Evolutionary conservation across 176 grass and related monocot species (phyloP), one percentile per base, ranked within the genome.

Genomic region (Bothriochloa decipiens): DNA sequence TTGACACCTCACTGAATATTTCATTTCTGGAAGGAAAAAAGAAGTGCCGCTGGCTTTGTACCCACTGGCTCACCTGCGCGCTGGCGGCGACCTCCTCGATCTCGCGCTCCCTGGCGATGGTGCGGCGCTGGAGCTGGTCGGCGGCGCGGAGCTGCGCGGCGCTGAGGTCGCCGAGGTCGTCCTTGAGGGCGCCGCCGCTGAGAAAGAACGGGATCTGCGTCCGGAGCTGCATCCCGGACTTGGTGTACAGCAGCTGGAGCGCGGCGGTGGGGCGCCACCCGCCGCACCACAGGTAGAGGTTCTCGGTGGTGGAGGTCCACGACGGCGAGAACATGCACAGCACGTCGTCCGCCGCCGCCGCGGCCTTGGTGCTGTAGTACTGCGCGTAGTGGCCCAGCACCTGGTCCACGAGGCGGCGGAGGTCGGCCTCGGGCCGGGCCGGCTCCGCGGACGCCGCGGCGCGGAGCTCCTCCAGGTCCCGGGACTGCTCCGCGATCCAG

Each of bases 261-360:
- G 92, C 88, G 45, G 88, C 58, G 5, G 82, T 90, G 76, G 94
- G 85, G 74, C 91, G 91, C 94, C 92, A 94, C 0, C 94, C 94
- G 80, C 94, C 92, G 83, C 74, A 86, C 94, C 94, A 92, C 29
- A 92, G 86, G 90, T 87, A 97, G 27, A 94, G 79, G 36, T 87
- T 86, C 92, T 97, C 94, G 29, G 87, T 94, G 80, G 88, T 80
- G 79, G 89, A 92, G 79, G 76, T 96, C 94, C 94, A 94, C 5
- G 92, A 84, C 13, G 94, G 86, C 37, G 87, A 53, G 92, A 92
- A 94, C 92, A 97, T 92, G 16, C 55, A 49, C 9, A 72, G 68
- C 68, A 94, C 83, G 62, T 92, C 83, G 28, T 11, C 65, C 5
- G 71, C 45, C 8, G 92, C 90, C 1, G 89, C 83, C 3, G 85